Conservation (phyloP, 257 asterid genomes). For the Forsythia suspensa region DNA sequence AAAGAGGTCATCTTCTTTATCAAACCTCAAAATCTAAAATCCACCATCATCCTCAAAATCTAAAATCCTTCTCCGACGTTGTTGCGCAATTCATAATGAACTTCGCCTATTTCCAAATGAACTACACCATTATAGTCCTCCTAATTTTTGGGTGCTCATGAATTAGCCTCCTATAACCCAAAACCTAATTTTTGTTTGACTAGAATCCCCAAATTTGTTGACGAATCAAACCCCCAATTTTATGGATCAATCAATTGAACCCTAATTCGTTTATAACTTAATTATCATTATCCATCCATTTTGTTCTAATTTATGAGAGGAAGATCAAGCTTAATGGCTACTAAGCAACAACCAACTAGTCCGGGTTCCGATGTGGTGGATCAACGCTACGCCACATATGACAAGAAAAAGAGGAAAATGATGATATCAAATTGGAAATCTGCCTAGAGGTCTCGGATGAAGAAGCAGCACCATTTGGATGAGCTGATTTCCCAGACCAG, state of each 20-base stretch:
- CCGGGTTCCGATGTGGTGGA: constrained; percentile 35
- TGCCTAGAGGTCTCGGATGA: constrained; percentile 53
- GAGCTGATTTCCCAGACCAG: constrained; percentile 46
- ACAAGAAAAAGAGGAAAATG: constrained; percentile 53
- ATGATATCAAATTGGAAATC: constrained; percentile 61
- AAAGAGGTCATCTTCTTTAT: too few relatives aligned
- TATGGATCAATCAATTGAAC: not conserved
- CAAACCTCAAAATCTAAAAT: too few relatives aligned
- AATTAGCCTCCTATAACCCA: not conserved
- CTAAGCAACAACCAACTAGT: constrained; percentile 24
- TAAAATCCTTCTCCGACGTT: too few relatives aligned
- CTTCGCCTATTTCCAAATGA: too few relatives aligned
- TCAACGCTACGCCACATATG: constrained; percentile 35
- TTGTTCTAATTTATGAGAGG: not conserved
- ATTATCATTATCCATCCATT: not conserved
- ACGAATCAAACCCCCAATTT: constrained; percentile 1
- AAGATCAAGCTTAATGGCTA: constrained; percentile 16
- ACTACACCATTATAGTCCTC: too few relatives aligned
- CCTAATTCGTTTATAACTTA: not conserved
- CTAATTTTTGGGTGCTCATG: constrained; percentile 19
- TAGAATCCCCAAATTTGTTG: not conserved
- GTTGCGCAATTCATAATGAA: too few relatives aligned
- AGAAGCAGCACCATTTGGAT: constrained; percentile 59
- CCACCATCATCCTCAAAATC: too few relatives aligned
- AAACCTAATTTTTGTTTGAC: not conserved